phyloP scores from a whole-genome alignment of 1,284 basidiomycete species.

The Bjerkandera adusta region DNA sequence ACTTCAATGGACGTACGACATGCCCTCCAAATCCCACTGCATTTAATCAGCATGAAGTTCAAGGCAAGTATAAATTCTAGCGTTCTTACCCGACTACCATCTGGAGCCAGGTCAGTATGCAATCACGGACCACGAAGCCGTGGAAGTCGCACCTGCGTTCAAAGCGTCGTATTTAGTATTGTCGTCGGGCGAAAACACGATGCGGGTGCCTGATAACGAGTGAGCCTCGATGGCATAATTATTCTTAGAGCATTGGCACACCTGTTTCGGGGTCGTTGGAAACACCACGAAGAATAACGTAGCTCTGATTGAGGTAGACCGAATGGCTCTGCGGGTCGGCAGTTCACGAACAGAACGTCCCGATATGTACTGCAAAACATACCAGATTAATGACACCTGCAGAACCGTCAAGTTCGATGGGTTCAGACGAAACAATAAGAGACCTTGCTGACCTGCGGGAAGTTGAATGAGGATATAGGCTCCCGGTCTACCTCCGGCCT shows the following conservation, averaged over 20 bases:
- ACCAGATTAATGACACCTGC: conserved; percentile 1
- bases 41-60: no score
- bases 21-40: conserved; percentile 4
- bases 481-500: neutral
- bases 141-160: neutral
- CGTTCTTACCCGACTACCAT: no score
- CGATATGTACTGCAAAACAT: neutral
- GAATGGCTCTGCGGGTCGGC: neutral
- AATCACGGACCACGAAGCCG: no score
- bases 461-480: conserved; percentile 1
- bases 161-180: conserved; percentile 1
- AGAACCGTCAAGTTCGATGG: neutral
- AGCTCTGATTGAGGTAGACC: neutral
- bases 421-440: neutral
- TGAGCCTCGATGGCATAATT: no score
- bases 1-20: neutral
- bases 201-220: neutral
- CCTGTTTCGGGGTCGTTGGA: neutral
- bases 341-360: no score
- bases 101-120: no score
- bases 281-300: neutral
- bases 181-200: conserved; percentile 2
- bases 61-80: no score
- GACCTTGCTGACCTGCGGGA: neutral
- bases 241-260: no score